A percentile compares a stretch with the other conserved stretches of the same genome.
Evolutionary conservation across 768 basidiomycete species (phyloP).

Genomic region (Coprinopsis cinerea): DNA sequence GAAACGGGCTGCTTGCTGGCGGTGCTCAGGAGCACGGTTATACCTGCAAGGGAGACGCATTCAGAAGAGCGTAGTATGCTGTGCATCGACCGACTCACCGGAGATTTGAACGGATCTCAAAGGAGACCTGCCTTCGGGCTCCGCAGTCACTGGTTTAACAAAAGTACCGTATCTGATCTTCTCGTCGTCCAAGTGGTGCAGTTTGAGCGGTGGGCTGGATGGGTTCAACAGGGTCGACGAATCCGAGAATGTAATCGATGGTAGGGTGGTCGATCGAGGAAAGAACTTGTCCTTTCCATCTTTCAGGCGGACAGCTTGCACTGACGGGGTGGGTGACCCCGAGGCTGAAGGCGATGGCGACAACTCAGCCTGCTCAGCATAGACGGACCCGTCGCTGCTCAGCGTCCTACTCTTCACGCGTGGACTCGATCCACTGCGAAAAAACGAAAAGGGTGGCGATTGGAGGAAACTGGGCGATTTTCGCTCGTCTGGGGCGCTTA

Average conservation of each 20-base stretch:
- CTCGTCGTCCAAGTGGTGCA: neutral
- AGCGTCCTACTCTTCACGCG: neutral
- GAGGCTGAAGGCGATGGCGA: neutral
- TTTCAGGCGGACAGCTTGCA: neutral
- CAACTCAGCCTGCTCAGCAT: neutral
- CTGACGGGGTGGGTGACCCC: neutral
- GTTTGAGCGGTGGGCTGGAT: neutral
- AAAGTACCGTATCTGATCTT: neutral
- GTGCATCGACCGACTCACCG: slow-evolving; percentile 4
- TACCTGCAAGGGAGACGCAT: slow-evolving; percentile 6
- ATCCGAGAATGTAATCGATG: neutral
- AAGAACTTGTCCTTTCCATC: neutral
- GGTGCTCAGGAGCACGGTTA: slow-evolving; percentile 6
- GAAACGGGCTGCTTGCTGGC: slow-evolving; percentile 3
- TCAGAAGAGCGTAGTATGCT: neutral
- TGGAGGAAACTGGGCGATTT: slow-evolving; percentile 4
- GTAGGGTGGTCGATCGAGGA: neutral
- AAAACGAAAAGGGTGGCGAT: slow-evolving; percentile 2
- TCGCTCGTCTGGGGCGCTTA: neutral
- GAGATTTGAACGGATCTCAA: neutral
- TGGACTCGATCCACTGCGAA: slow-evolving; percentile 1
- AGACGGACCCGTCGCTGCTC: neutral
- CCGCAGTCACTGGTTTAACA: neutral
- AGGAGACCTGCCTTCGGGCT: neutral
- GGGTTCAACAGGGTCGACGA: neutral